A percentile compares a stretch with the other conserved stretches of the same genome.
These are phyloP conservation scores for Ophiostoma quercus DNA, from an alignment of 2,329 filamentous ascomycete species.

Conservation along the genomic window DNA sequence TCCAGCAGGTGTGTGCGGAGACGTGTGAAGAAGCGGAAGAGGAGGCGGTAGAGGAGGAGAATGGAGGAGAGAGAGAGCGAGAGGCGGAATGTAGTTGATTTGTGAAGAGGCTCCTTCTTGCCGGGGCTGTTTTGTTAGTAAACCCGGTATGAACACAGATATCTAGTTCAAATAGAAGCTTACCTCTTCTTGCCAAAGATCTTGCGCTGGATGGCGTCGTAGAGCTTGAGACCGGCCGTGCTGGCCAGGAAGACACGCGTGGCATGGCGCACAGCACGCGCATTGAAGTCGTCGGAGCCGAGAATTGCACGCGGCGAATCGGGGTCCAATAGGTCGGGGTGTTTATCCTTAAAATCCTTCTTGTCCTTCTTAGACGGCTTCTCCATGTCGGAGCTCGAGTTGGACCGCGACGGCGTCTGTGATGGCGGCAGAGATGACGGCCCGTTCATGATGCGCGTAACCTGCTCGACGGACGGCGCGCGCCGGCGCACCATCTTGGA, in stretches of 20 bases:
- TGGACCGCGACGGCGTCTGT: slow-evolving; percentile 23
- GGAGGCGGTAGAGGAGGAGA: slow-evolving; percentile 74
- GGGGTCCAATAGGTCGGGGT: slow-evolving; percentile 20
- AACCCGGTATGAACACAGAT: neutral
- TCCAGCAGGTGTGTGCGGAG: slow-evolving; percentile 73
- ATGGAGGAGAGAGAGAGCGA: slow-evolving; percentile 80
- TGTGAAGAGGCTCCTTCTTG: slow-evolving; percentile 52
- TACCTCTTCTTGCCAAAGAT: slow-evolving; percentile 38
- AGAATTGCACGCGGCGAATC: slow-evolving; percentile 23
- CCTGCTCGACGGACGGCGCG: slow-evolving; percentile 51
- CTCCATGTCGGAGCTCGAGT: slow-evolving; percentile 18
- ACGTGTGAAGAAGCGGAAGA: slow-evolving; percentile 83
- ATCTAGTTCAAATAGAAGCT: neutral
- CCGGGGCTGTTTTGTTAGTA: neutral
- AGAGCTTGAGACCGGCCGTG: slow-evolving; percentile 58
- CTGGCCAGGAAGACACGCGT: slow-evolving; percentile 64
- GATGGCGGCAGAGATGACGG: slow-evolving; percentile 23
- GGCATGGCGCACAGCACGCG: slow-evolving; percentile 63
- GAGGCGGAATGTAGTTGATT: slow-evolving; percentile 66
- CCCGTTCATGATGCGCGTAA: slow-evolving; percentile 52
- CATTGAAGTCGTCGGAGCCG: slow-evolving; percentile 61
- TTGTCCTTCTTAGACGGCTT: slow-evolving; percentile 31
- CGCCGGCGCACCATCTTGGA: slow-evolving; percentile 54
- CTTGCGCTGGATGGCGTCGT: slow-evolving; percentile 48
- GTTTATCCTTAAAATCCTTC: slow-evolving; percentile 25